A percentile compares a stretch with the other conserved stretches of the same genome.
These are phyloP conservation scores for Psilocybe cubensis DNA, from an alignment of 768 basidiomycete species.

Conservation along the genomic window DNA sequence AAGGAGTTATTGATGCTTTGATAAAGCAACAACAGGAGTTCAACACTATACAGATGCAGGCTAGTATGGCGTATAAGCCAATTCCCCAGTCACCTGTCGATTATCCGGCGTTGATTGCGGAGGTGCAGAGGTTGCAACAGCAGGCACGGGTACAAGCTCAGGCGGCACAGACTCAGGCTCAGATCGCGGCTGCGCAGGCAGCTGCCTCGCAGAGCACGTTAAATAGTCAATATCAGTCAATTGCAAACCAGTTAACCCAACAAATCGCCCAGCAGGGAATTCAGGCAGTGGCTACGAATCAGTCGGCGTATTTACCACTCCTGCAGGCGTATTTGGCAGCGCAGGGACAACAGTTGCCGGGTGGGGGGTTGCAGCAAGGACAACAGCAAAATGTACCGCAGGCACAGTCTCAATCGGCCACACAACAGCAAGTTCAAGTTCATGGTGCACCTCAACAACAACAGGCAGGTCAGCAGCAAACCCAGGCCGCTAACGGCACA, in stretches of 20 bases:
- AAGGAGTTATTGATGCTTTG: constrained; percentile 33
- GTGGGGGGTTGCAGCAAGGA: background rate
- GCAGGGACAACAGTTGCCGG: constrained; percentile 15
- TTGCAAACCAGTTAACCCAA: background rate
- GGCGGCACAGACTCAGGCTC: constrained; percentile 1
- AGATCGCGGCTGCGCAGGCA: background rate
- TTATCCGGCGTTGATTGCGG: constrained; percentile 24
- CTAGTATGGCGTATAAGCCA: constrained; percentile 18
- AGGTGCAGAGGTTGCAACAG: constrained; percentile 22
- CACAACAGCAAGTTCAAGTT: constrained; percentile 20
- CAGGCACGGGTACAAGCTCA: background rate
- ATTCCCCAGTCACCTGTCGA: constrained; percentile 16
- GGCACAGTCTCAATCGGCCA: constrained; percentile 7
- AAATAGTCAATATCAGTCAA: constrained; percentile 2
- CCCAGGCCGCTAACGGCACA: constrained; percentile 5
- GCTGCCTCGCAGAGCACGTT: constrained; percentile 11
- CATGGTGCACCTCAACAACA: constrained; percentile 15
- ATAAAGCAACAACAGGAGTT: constrained; percentile 30
- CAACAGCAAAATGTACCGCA: background rate
- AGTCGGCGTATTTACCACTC: constrained; percentile 3
- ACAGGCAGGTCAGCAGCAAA: constrained; percentile 10
- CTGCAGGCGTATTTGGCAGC: background rate
- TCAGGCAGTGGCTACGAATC: constrained; percentile 1
- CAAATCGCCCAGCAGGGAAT: constrained; percentile 8
- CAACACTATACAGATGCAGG: constrained; percentile 17